phyloP scores from a whole-genome alignment of 139 green algal genomes.

The Chlamydomonas sphaeroides region DNA sequence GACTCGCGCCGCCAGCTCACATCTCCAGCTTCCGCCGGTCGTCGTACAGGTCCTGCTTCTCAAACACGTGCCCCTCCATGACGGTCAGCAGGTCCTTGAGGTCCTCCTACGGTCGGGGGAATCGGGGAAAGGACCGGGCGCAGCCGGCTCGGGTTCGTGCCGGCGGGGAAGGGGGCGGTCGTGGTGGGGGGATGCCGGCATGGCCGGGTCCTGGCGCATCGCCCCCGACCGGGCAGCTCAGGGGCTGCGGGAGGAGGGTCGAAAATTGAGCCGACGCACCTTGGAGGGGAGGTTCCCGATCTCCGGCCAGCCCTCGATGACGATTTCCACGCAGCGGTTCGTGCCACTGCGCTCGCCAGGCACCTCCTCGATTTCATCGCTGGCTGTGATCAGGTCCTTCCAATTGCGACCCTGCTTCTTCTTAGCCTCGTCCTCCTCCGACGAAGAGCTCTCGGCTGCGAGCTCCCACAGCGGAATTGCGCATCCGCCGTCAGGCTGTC shows the following conservation, averaged over 20 bases:
- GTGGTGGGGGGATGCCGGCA: too few species aligned
- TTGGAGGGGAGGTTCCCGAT: conserved; percentile 59
- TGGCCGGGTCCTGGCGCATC: too few species aligned
- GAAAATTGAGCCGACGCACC: too few species aligned
- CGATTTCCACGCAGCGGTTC: conserved; percentile 67
- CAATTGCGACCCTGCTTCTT: conserved; percentile 27
- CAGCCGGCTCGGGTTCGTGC: too few species aligned
- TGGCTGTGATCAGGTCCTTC: conserved; percentile 48
- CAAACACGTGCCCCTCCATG: conserved; percentile 66
- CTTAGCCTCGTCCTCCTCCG: conserved; percentile 4
- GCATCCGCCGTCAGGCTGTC: conserved; percentile 16
- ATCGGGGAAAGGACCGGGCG: too few species aligned
- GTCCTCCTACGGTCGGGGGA: conserved; percentile 36
- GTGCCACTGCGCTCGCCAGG: conserved; percentile 47
- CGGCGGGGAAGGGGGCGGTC: too few species aligned
- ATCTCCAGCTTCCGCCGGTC: conserved; percentile 64
- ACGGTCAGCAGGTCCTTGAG: conserved; percentile 67
- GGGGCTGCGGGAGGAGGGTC: too few species aligned
- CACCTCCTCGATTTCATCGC: conserved; percentile 33
- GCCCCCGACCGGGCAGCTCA: too few species aligned
- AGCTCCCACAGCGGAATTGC: conserved; percentile 18
- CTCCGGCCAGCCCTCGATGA: conserved; percentile 68
- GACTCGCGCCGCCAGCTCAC: too few species aligned
- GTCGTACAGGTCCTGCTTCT: conserved; percentile 66
- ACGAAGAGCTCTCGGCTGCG: not conserved